A percentile compares a stretch with the other conserved stretches of the same genome.
phyloP scores from a whole-genome alignment of 1,139 yeast genomes.

The Pichia sp. region DNA sequence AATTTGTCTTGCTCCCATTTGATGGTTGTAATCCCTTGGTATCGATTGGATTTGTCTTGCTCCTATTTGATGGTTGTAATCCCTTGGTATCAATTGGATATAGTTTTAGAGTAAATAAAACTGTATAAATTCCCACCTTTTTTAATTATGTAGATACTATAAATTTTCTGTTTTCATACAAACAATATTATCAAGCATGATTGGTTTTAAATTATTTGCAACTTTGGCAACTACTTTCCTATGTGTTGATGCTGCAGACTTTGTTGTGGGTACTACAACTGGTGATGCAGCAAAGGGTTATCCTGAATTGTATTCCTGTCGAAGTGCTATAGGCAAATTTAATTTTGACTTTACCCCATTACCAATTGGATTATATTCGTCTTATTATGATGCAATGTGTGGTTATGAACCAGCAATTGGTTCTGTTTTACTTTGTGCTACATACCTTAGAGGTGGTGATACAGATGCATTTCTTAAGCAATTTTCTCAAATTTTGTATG shows the following conservation, averaged over 20 bases:
- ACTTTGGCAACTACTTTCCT: neutral
- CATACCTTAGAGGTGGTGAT: conserved; percentile 8
- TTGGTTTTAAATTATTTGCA: neutral
- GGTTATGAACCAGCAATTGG: conserved; percentile 25
- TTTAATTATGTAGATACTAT: neutral
- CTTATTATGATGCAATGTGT: conserved; percentile 10
- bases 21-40: no score
- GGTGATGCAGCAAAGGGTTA: neutral
- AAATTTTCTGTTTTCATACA: neutral
- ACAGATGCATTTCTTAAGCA: conserved; percentile 1
- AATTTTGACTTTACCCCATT: conserved; percentile 1
- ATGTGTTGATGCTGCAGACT: neutral
- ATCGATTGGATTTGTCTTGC: no score
- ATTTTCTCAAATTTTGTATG: conserved; percentile 13
- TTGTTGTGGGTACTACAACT: neutral
- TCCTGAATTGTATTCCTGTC: conserved; percentile 2
- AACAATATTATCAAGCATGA: neutral
- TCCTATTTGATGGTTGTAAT: no score
- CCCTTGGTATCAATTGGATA: no score
- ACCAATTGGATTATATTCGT: neutral
- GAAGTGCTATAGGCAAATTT: neutral
- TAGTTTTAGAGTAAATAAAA: neutral
- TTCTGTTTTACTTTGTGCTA: conserved; percentile 23
- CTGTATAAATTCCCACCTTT: neutral
- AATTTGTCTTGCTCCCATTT: no score